These are phyloP conservation scores for Hanseniaspora thailandica DNA, from an alignment of 805 yeast genomes.

Conservation along the genomic window DNA sequence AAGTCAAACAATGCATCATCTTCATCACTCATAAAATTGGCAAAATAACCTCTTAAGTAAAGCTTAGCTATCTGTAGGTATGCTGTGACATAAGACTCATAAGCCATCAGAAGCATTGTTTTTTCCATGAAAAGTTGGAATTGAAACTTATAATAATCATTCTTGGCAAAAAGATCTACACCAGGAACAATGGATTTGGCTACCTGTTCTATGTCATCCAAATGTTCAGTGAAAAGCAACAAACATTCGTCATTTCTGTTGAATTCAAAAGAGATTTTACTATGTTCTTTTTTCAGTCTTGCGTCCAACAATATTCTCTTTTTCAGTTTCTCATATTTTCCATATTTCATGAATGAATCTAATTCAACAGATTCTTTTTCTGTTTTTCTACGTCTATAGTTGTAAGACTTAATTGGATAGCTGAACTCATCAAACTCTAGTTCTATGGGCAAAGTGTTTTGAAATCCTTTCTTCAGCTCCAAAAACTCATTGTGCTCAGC, in stretches of 20 bases:
- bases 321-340: too few species aligned
- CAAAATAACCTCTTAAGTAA: background rate
- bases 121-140: background rate
- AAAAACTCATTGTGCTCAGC: background rate
- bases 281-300: too few species aligned
- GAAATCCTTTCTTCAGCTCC: background rate
- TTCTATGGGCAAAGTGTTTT: background rate
- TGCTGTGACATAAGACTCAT: background rate
- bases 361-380: too few species aligned
- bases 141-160: too few species aligned
- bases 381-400: too few species aligned
- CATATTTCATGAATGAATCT: too few species aligned
- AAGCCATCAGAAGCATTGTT: background rate
- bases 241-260: too few species aligned
- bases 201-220: background rate
- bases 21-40: background rate
- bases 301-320: too few species aligned
- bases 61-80: background rate
- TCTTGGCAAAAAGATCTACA: background rate
- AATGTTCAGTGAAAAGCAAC: background rate
- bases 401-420: too few species aligned
- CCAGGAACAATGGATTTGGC: background rate
- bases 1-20: background rate
- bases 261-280: too few species aligned
- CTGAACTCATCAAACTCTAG: too few species aligned